Evolutionary conservation across 176 grass and related monocot species (phyloP).

Genomic region (Musa beccarii): DNA sequence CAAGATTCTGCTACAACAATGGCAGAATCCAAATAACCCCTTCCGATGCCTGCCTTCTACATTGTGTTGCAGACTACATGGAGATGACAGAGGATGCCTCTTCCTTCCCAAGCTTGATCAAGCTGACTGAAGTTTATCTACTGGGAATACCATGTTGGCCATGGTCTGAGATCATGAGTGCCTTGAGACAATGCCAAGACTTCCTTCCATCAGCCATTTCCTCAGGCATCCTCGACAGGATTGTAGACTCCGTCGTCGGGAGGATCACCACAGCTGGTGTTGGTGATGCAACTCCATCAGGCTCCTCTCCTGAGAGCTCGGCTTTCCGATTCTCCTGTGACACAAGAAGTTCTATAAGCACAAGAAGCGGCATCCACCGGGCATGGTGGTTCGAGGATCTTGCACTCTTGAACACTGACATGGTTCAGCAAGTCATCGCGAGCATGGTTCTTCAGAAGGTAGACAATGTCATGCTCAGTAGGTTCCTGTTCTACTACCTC

Average conservation of each 20-base stretch:
- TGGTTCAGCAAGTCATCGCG: constrained; percentile 42
- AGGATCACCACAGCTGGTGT: constrained; percentile 36
- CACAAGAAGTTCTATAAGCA: constrained; percentile 66
- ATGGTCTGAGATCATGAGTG: constrained; percentile 48
- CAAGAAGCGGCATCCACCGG: constrained; percentile 25
- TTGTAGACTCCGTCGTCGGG: constrained; percentile 35
- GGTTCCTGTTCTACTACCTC: constrained; percentile 84
- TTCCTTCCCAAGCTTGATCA: constrained; percentile 36
- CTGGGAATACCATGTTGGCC: constrained; percentile 65
- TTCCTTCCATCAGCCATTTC: constrained; percentile 37
- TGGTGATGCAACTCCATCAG: constrained; percentile 42
- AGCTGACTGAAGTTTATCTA: constrained; percentile 37
- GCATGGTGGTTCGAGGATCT: constrained; percentile 95
- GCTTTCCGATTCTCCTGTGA: constrained; percentile 81
- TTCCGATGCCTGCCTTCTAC: constrained; percentile 44
- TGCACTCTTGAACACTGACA: constrained; percentile 24
- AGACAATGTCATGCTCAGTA: constrained; percentile 44
- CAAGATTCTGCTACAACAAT: constrained; percentile 54
- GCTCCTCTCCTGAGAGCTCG: constrained; percentile 80
- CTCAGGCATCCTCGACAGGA: constrained; percentile 42
- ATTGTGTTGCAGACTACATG: constrained; percentile 56
- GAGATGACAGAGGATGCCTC: constrained; percentile 32
- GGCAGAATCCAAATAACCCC: constrained; percentile 33
- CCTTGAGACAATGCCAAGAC: constrained; percentile 64
- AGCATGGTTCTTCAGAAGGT: constrained; percentile 43